Base-by-base conservation (phyloP, 768 basidiomycete genomes). In the Pulveroboletus sp. region DNA sequence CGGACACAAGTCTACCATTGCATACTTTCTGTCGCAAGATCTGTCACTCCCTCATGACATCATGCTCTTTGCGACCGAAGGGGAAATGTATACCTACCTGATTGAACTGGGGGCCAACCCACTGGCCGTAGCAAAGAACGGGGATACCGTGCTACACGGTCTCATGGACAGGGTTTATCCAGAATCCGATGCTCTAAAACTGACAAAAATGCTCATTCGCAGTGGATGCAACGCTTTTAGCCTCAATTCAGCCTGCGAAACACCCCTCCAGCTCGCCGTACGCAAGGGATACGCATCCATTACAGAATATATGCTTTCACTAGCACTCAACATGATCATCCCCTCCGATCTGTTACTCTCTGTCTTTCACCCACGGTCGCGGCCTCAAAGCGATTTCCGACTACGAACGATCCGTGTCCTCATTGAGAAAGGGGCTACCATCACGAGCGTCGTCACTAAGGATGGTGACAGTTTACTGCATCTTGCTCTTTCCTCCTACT, bases 331-430 rank as follows among this genome's bases (percentile, higher is more conserved):
- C 20, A 16, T 9, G 9, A 1, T 34, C 4, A 34, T 51, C 6
- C 39, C 34, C 42, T 7, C 19, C 2, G 48, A 50, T 36, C 17
- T 50, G 9, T 32, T 50, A 0, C 32, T 51, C 13, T 26, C 39
- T n/a, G 23, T 17, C 2, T 11, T 29, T n/a, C n/a, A n/a, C n/a
- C n/a, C n/a, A n/a, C n/a, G n/a, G n/a, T n/a, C n/a, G n/a, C n/a
- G n/a, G n/a, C n/a, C n/a, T n/a, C 1, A 20, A 1, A 4, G n/a
- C 16, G 10, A 1, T 5, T 10, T 10, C 19, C 11, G 2, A 17
- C 9, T 17, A 23, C 6, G 29, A 12, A 10, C 0, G 20, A 48
- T 48, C 34, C 36, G 16, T 13, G 30, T n/a, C 7, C 45, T 48
- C 14, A 5, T 50, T 5, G 17, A 31, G 17, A 39, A 14, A 5